phyloP scores from a whole-genome alignment of 139 green algal species.

The Eudorina sp. region DNA sequence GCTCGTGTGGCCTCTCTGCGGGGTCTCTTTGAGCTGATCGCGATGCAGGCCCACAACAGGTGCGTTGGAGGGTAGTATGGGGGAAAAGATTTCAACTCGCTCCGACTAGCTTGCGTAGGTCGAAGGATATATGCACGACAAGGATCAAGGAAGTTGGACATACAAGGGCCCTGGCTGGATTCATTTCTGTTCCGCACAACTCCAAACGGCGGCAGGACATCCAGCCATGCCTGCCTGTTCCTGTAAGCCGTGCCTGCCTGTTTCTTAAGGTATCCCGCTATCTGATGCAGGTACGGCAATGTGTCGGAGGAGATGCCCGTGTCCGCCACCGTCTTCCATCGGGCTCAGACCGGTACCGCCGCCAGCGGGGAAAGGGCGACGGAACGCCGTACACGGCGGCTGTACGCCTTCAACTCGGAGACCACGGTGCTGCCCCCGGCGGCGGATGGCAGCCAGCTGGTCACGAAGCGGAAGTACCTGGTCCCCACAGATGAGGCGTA shows the following conservation, averaged over 20 bases:
- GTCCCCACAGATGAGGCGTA: conserved; percentile 1
- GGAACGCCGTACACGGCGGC: not conserved
- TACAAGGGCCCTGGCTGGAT: too few species aligned
- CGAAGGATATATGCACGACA: too few species aligned
- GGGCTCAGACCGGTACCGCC: not conserved
- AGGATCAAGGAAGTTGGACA: too few species aligned
- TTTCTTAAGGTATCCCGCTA: too few species aligned
- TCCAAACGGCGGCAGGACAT: too few species aligned
- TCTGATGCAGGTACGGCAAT: not conserved
- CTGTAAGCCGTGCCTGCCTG: too few species aligned
- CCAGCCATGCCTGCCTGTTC: too few species aligned
- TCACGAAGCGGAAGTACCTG: not conserved
- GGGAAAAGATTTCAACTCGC: too few species aligned
- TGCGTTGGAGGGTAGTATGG: not conserved
- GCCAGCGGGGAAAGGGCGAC: not conserved
- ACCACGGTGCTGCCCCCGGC: not conserved
- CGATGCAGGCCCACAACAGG: not conserved
- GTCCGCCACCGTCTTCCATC: not conserved
- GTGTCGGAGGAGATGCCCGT: not conserved
- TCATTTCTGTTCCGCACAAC: too few species aligned
- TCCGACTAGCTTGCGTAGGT: too few species aligned
- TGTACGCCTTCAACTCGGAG: conserved; percentile 4
- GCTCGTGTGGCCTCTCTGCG: not conserved
- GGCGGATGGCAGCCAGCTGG: not conserved
- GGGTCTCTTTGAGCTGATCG: not conserved